Evolutionary conservation across 2,329 filamentous ascomycete species (phyloP).

Genomic region (Alternaria ventricosa): DNA sequence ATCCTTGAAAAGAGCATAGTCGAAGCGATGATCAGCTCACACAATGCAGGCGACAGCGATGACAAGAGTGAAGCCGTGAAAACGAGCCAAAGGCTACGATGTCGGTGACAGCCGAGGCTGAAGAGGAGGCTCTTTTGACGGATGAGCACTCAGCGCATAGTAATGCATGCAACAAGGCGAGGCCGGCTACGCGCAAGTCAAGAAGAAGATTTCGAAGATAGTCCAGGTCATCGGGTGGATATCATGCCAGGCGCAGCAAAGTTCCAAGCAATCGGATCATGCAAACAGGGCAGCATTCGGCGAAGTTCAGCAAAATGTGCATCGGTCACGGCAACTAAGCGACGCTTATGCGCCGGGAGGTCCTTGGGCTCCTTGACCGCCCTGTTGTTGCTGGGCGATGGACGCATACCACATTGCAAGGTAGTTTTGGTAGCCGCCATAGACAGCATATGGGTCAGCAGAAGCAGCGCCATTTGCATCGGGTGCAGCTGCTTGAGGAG

Average conservation of each 20-base stretch:
- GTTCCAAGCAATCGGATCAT: constrained; percentile 43
- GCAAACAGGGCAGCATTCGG: constrained; percentile 48
- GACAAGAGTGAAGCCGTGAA: constrained; percentile 1
- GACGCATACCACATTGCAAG: constrained; percentile 82
- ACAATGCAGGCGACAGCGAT: constrained; percentile 16
- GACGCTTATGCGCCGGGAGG: constrained; percentile 46
- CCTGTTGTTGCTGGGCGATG: constrained; percentile 59
- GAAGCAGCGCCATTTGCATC: constrained; percentile 57
- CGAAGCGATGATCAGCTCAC: constrained; percentile 21
- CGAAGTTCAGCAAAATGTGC: constrained; percentile 44
- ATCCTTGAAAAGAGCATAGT: constrained; percentile 16
- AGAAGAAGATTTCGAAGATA: constrained; percentile 24
- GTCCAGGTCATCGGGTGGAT: constrained; percentile 16
- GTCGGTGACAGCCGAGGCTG: constrained; percentile 1
- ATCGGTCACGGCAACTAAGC: constrained; percentile 43
- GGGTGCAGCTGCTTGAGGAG: constrained; percentile 42
- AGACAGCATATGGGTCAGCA: constrained; percentile 70
- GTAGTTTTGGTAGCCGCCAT: constrained; percentile 84
- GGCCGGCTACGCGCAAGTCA: constrained; percentile 26
- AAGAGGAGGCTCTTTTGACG: constrained; percentile 4
- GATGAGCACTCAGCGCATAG: constrained; percentile 24
- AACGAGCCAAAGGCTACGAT: constrained; percentile 7
- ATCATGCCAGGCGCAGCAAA: constrained; percentile 37
- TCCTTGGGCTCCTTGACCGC: constrained; percentile 36
- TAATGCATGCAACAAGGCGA: constrained; percentile 27